Evolutionary conservation across 768 basidiomycete species (phyloP), one percentile per base, ranked within the genome.

Genomic region (Macrolepiota fuliginosa): DNA sequence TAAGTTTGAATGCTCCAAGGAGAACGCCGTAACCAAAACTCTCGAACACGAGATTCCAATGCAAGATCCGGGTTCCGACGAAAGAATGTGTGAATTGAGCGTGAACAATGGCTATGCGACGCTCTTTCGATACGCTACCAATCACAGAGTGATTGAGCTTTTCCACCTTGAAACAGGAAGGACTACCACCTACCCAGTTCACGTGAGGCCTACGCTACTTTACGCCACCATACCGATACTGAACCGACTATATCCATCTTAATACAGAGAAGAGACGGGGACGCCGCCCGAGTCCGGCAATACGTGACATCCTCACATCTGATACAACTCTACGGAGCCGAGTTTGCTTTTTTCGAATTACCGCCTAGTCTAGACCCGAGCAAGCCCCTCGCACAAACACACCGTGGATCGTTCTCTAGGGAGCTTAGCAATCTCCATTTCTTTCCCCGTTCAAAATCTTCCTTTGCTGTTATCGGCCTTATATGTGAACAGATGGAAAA

Each of bases 121-220:
- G 9, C 15, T 54, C n/a, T 39, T 17, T 22, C 50, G 45, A 36
- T n/a, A 32, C 25, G 19, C n/a, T 57, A 17, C 37, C 42, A 13
- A 15, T 7, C 9, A 17, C 25, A 2, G 4, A 35, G 9, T 10
- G 22, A 3, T 53, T 22, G 29, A 42, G 10, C 58, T 59, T 9
- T 17, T 45, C 19, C 58, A 59, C 36, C 19, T 59, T 27, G 40
- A 40, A 10, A 52, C 58, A 11, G 58, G 58, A 42, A 52, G 19
- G 39, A 40, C 24, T 5, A 19, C 29, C 15, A 39, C 40, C 29
- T 45, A 37, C 15, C 58, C 51, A 27, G 9, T 42, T 1, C 22
- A 52, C 13, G 58, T 59, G 13, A 39, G 58, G n/a, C 17, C 22
- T 32, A 19, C 13, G 4, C 4, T 24, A 13, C 17, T 10, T 4